Evolutionary conservation across 805 yeast species (phyloP).

Genomic region (Clavispora asparagi): DNA sequence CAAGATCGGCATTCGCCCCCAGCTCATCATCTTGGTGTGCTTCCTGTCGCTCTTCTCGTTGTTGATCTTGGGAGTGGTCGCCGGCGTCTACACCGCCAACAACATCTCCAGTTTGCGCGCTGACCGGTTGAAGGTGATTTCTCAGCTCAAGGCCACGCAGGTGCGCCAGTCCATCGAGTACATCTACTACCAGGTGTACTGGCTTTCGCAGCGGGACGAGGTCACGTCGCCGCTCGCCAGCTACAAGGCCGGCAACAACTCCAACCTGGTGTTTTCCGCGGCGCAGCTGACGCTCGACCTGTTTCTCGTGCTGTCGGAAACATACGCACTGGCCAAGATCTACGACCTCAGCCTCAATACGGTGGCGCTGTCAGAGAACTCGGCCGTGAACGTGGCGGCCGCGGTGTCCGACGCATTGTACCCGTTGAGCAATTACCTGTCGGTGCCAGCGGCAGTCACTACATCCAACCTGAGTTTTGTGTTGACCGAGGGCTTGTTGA

Average conservation of each 20-base stretch:
- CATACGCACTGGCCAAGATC: conserved; percentile 58
- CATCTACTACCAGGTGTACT: conserved; percentile 62
- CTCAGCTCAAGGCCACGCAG: conserved; percentile 78
- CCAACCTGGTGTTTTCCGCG: conserved; percentile 38
- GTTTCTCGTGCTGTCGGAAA: conserved; percentile 58
- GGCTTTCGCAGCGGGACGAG: conserved; percentile 57
- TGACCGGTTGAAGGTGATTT: conserved; percentile 69
- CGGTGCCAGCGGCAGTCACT: conserved; percentile 39
- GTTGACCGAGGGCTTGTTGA: conserved; percentile 28
- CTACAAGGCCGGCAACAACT: conserved; percentile 68
- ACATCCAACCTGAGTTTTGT: conserved; percentile 12
- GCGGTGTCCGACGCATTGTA: conserved; percentile 35
- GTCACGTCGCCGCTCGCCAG: conserved; percentile 56
- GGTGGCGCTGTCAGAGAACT: conserved; percentile 37
- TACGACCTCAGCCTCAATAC: conserved; percentile 55
- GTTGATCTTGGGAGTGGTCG: conserved; percentile 65
- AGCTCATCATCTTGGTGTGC: conserved; percentile 66
- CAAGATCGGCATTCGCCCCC: conserved; percentile 67
- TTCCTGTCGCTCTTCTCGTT: conserved; percentile 66
- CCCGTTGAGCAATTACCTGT: conserved; percentile 45
- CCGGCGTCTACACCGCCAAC: conserved; percentile 65
- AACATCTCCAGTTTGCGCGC: conserved; percentile 59
- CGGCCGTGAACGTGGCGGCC: conserved; percentile 19
- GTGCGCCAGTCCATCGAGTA: conserved; percentile 61
- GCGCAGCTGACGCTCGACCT: conserved; percentile 48